phyloP scores from a whole-genome alignment of 2,329 filamentous ascomycete genomes.

The Penicillium janthinellum region DNA sequence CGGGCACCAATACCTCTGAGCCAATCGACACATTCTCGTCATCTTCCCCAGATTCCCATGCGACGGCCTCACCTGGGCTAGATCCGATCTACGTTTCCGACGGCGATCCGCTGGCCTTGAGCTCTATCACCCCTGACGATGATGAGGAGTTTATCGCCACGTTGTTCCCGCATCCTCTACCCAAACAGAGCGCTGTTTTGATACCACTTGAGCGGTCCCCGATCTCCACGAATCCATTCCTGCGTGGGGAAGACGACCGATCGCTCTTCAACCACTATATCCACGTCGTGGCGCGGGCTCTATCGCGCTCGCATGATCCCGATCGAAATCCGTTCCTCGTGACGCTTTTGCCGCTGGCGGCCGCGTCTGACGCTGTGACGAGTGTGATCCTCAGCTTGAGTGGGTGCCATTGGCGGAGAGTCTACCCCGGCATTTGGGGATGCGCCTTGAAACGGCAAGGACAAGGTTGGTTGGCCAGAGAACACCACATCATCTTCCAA shows the following conservation, averaged over 20 bases:
- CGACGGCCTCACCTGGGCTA: not conserved
- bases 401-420: conserved; percentile 33
- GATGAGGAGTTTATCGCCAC: conserved; percentile 24
- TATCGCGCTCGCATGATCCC: conserved; percentile 26
- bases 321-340: conserved; percentile 30
- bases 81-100: conserved; percentile 14
- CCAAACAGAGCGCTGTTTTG: conserved; percentile 3
- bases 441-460: conserved; percentile 30
- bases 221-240: conserved; percentile 23
- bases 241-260: conserved; percentile 29
- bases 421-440: conserved; percentile 32
- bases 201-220: conserved; percentile 13
- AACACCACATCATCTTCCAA: not conserved
- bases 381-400: conserved; percentile 31
- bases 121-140: conserved; percentile 13
- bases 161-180: conserved; percentile 20
- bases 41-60: conserved; percentile 5
- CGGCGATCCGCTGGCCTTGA: conserved; percentile 9
- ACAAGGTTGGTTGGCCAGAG: conserved; percentile 16
- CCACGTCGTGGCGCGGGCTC: conserved; percentile 27
- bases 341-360: conserved; percentile 30
- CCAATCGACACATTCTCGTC: conserved; percentile 1
- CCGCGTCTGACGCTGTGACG: conserved; percentile 29
- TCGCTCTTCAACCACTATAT: conserved; percentile 35
- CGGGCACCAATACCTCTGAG: conserved; percentile 1